Evolutionary conservation across 306 rosid genomes (phyloP), one percentile per base, ranked within the genome.

Genomic region (Purshia tridentata): DNA sequence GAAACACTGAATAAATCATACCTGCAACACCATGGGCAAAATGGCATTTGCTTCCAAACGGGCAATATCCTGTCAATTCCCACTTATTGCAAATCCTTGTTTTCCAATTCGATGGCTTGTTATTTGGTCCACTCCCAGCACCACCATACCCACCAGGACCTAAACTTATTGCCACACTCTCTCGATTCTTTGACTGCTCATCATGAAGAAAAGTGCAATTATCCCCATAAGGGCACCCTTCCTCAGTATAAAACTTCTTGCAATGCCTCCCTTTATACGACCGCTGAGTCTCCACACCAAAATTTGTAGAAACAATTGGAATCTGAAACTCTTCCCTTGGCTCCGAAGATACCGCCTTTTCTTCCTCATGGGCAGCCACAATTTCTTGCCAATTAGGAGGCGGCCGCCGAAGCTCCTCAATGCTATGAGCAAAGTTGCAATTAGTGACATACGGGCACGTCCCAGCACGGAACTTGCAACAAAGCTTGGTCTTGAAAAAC

Each of bases 21-120:
- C 99, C 99, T 80, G 99, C 88, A 42, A 86, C 81, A 61, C 99
- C 99, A 75, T 95, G 99, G 79, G 99, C 99, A 77, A 95, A 95
- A 86, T 95, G 99, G 76, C 99, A 95, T 77, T 95, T 95, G 83
- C 76, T 91, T 47, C 99, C 99, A 72, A 95, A 95, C 4, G 99
- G 99, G 78, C 99, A 95, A 90, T 95, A 92, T 48, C 99, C 98
- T 1, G 99, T 95, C 87, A 87, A 79, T 81, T 95, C 99, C 99
- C 99, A 95, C 81, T 95, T 95, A 77, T 95, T 95, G 76, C 99
- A 95, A 76, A 95, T 90, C 86, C 99, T 84, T 14, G 99, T 95
- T 83, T 95, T 95, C 99, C 99, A 95, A 80, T 95, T 95, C 0
- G 99, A 91, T 29, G 99, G 99, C 86, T 95, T 95, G 8, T 70